Conservation (phyloP, 2,329 filamentous ascomycete species). For the Trichoderma asperellum region DNA sequence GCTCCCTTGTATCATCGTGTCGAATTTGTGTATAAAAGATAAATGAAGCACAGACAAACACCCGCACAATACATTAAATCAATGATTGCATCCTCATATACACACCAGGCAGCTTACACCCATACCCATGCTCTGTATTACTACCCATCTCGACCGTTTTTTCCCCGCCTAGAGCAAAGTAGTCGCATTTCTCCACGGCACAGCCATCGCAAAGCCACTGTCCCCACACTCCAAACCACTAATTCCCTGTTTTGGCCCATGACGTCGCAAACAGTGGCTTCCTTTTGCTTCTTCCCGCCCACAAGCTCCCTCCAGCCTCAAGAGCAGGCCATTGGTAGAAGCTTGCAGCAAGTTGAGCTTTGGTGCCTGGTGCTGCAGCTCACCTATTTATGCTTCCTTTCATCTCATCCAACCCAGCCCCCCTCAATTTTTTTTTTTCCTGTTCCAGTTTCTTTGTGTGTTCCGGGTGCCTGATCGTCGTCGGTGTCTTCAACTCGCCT, state of each 20-base stretch:
- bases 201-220: background rate
- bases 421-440: background rate
- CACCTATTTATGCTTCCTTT: background rate
- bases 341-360: background rate
- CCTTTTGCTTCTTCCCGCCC: background rate
- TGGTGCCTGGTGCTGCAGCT: background rate
- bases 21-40: background rate
- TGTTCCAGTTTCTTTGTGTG: background rate
- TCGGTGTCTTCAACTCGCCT: background rate
- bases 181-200: background rate
- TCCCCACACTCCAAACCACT: background rate
- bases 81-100: background rate
- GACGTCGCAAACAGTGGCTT: slow-evolving; percentile 6
- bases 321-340: background rate
- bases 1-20: background rate
- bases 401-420: background rate
- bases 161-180: background rate
- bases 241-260: slow-evolving; percentile 5
- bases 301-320: background rate
- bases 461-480: background rate
- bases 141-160: background rate
- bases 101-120: too few species aligned
- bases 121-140: background rate
- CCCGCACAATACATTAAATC: background rate
- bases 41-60: background rate